Evolutionary conservation across 257 asterid genomes (phyloP).

Genomic region (Ophiorrhiza pumila): DNA sequence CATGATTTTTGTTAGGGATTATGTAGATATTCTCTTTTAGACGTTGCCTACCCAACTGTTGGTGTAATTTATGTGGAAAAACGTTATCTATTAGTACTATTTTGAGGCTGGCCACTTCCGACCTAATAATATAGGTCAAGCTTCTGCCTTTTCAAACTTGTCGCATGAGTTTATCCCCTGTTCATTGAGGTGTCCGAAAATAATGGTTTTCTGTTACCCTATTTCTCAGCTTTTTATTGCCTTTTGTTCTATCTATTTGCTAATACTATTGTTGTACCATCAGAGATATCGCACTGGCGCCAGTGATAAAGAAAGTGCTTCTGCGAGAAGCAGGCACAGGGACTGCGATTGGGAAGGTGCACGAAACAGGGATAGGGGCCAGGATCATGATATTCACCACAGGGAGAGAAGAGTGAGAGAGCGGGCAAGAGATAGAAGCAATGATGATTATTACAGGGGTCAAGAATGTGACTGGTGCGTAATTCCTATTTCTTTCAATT

Average conservation of each 20-base stretch:
- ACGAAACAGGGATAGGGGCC: constrained; percentile 35
- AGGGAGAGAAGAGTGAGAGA: constrained; percentile 58
- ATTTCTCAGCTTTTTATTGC: neutral
- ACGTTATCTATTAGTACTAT: too few species aligned
- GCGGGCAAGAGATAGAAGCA: constrained; percentile 63
- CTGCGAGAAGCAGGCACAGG: constrained; percentile 35
- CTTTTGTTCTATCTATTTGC: neutral
- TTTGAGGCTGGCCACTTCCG: too few species aligned
- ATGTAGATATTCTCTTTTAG: neutral
- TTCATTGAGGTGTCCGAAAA: too few species aligned
- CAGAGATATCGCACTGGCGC: constrained; percentile 18
- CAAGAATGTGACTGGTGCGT: constrained; percentile 70
- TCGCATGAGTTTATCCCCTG: too few species aligned
- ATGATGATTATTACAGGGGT: constrained; percentile 47
- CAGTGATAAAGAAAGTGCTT: constrained; percentile 16
- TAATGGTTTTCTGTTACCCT: neutral
- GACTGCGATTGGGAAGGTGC: constrained; percentile 35
- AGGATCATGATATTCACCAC: constrained; percentile 57
- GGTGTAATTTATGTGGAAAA: neutral
- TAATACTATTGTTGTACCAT: neutral
- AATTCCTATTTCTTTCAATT: neutral
- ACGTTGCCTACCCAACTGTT: neutral
- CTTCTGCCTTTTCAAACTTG: too few species aligned
- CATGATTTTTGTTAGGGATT: neutral
- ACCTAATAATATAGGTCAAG: too few species aligned